phyloP scores from a whole-genome alignment of 176 grass and related monocot species.

The Raddia distichophylla region DNA sequence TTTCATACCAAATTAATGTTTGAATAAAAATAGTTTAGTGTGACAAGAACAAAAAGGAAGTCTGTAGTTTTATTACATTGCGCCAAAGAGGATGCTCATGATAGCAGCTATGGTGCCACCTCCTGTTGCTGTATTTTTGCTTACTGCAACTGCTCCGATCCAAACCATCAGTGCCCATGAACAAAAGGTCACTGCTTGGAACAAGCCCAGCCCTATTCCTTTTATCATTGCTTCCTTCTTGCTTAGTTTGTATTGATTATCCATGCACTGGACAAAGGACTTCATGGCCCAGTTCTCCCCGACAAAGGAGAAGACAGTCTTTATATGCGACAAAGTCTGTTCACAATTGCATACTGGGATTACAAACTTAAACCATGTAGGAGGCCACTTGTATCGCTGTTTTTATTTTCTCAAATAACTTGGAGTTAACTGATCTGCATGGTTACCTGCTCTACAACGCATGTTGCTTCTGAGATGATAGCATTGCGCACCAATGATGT shows the following conservation, averaged over 20 bases:
- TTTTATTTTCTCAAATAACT: constrained; percentile 8
- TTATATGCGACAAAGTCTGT: constrained; percentile 55
- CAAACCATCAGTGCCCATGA: constrained; percentile 63
- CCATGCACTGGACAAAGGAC: constrained; percentile 41
- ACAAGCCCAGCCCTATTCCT: constrained; percentile 48
- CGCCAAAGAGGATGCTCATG: constrained; percentile 67
- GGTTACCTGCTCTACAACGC: constrained; percentile 57
- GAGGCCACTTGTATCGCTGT: neutral
- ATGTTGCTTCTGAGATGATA: constrained; percentile 51
- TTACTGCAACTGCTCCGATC: constrained; percentile 56
- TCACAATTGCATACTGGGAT: constrained; percentile 9
- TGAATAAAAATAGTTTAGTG: neutral
- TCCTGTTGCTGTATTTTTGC: constrained; percentile 36
- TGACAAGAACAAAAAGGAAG: constrained; percentile 1
- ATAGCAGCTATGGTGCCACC: constrained; percentile 52
- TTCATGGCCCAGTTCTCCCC: constrained; percentile 46
- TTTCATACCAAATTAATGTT: constrained; percentile 8
- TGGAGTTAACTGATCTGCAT: neutral
- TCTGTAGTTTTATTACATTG: constrained; percentile 47
- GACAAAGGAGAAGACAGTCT: constrained; percentile 56
- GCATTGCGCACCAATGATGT: constrained; percentile 32
- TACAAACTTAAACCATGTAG: neutral
- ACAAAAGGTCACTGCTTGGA: constrained; percentile 56
- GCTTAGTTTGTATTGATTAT: constrained; percentile 51
- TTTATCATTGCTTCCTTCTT: constrained; percentile 52